Base-by-base conservation (phyloP, 176 grass and related monocot genomes). In the Eragrostis curvula region DNA sequence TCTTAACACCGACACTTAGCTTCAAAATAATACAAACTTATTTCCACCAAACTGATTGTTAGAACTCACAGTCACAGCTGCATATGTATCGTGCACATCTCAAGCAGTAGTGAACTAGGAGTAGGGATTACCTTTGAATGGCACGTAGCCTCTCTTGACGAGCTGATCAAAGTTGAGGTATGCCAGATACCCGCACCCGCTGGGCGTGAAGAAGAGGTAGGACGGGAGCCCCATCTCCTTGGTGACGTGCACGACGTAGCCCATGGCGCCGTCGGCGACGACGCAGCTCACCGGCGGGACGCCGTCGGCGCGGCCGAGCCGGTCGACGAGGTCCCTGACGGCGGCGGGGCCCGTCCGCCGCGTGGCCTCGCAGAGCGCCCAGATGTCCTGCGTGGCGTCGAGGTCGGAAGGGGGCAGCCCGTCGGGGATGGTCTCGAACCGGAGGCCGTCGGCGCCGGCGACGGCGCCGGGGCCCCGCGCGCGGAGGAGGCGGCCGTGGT, bases 331-430 rank as follows among this genome's bases (percentile, higher is more conserved):
- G 28, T 20, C 75, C 74, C 60, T 30, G 74, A 94, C 30, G 77
- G 64, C 56, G 63, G 20, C 74, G 3, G 82, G 79, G 2, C 71
- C 59, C 58, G 76, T 68, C 41, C 76, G 77, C 61, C 85, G 78
- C 79, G 89, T 81, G 83, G 89, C 75, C 78, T 86, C 79, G 61
- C 86, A 94, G 23, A 94, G 61, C 72, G 73, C 73, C 45, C 86
- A 90, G 57, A 87, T 79, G 66, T 94, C 92, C 81, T 94, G 92
- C 65, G 86, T 94, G 40, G 76, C 85, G 42, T 94, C 86, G 30
- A 78, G 79, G 25, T 71, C 85, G 14, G 73, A 27, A 5, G 65
- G 76, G 6, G 92, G 83, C 17, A 94, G 89, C 68, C 92, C 92
- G 74, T 94, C 92, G 3, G 86, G 86, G 70, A 94, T 94, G 24